Conservation (phyloP, 2,329 filamentous ascomycete species). For the Malbranchea zuffiana region DNA sequence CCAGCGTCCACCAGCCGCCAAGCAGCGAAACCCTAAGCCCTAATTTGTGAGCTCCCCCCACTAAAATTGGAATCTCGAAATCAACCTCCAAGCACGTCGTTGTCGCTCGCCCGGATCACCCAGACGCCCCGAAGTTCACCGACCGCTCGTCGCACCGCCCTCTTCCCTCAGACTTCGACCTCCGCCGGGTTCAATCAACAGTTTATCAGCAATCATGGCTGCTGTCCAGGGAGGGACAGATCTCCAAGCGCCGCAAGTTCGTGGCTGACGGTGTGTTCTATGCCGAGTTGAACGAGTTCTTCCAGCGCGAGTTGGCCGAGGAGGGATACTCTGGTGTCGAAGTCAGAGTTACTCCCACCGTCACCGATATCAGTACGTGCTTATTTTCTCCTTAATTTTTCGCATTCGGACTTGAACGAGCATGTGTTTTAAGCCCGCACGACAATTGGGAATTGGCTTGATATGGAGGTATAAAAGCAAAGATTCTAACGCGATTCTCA, state of each 20-base stretch:
- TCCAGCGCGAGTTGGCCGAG: conserved; percentile 99
- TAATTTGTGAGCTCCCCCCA: conserved; percentile 33
- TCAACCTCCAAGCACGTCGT: conserved; percentile 12
- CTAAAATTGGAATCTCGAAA: conserved; percentile 22
- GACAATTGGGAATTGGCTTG: conserved; percentile 6
- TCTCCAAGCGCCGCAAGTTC: conserved; percentile 55
- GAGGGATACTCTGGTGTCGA: conserved; percentile 99
- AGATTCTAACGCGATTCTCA: not conserved
- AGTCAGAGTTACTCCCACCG: conserved; percentile 98
- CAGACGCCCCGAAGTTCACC: conserved; percentile 5
- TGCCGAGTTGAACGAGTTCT: conserved; percentile 99
- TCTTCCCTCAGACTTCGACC: conserved; percentile 1
- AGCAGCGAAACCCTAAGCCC: conserved; percentile 28
- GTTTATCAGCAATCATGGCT: conserved; percentile 37
- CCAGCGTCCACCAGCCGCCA: too few relatives aligned
- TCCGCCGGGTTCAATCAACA: conserved; percentile 10
- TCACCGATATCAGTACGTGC: conserved; percentile 85
- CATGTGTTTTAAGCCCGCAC: not conserved
- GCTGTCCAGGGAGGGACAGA: conserved; percentile 42
- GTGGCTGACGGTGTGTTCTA: conserved; percentile 99
- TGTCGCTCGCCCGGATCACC: conserved; percentile 2
- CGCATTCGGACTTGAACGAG: conserved; percentile 8
- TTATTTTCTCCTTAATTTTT: conserved; percentile 13
- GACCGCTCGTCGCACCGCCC: conserved; percentile 8
- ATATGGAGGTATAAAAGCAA: not conserved